A percentile compares a stretch with the other conserved stretches of the same genome.
These are phyloP conservation scores for Ulvella scutata DNA, from an alignment of 139 green algal species.

Conservation along the genomic window DNA sequence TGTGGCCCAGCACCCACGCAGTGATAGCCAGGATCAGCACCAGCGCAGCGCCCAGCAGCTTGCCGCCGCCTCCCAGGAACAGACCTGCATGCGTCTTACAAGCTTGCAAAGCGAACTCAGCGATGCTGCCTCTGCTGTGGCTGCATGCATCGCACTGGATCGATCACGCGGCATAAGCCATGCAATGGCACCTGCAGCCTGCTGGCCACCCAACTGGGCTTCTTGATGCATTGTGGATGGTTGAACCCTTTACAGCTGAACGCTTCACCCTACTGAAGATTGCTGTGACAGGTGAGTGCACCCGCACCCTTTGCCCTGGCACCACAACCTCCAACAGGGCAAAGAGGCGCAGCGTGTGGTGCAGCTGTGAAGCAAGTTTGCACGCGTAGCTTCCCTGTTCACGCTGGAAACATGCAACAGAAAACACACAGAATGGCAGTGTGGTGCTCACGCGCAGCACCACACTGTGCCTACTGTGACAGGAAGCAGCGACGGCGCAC, in stretches of 20 bases:
- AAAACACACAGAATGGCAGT: background rate
- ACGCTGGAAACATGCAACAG: background rate
- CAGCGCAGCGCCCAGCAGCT: background rate
- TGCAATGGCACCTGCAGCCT: no score
- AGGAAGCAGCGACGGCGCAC: background rate
- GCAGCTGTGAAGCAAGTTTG: background rate
- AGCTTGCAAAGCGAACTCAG: background rate
- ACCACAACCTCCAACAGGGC: no score
- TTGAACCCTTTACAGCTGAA: no score
- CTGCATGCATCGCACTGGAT: background rate
- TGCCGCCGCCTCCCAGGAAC: background rate
- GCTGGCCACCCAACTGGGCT: no score
- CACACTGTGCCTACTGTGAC: no score
- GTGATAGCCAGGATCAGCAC: conserved; percentile 4
- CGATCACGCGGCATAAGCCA: no score
- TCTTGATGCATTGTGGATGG: no score
- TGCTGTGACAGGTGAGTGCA: no score
- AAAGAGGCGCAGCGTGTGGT: no score
- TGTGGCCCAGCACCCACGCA: conserved; percentile 43
- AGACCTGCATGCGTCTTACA: background rate
- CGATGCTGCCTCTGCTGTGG: background rate
- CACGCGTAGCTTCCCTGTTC: background rate
- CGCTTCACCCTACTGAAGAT: no score
- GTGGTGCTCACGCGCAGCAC: no score
- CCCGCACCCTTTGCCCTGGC: no score